Conservation (phyloP, 805 yeast genomes). For the Saccharomycopsis babjevae region DNA sequence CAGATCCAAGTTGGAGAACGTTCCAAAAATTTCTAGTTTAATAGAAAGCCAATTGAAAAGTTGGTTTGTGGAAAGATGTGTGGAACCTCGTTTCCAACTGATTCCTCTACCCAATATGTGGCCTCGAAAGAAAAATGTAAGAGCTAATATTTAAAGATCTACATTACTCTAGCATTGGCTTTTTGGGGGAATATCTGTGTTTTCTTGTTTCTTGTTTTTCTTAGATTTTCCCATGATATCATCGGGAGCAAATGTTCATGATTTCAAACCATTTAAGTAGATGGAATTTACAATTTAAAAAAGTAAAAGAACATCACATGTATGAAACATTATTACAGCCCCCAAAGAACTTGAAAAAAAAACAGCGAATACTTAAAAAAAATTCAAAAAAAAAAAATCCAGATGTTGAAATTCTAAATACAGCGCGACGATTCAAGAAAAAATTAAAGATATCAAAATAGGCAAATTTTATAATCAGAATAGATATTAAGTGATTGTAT, state of each 20-base stretch:
- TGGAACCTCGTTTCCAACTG: constrained; percentile 86
- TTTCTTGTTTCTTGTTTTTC: no score
- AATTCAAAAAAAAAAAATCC: not conserved
- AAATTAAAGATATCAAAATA: not conserved
- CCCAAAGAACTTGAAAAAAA: not conserved
- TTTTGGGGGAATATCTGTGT: no score
- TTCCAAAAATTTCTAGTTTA: constrained; percentile 80
- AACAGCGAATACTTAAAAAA: not conserved
- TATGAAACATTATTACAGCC: no score
- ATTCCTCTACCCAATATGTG: constrained; percentile 78
- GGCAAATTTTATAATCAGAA: no score
- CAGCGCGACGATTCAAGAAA: not conserved
- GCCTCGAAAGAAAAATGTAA: constrained; percentile 58
- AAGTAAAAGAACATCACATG: no score
- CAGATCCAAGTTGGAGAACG: constrained; percentile 80
- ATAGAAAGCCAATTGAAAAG: constrained; percentile 73
- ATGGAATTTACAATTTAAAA: no score
- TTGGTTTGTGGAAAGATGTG: constrained; percentile 90
- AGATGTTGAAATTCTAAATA: not conserved
- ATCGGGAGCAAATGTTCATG: no score
- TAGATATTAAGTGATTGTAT: no score
- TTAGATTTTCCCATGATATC: no score
- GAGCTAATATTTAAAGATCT: constrained; percentile 23
- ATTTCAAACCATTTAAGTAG: no score
- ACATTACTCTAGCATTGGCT: no score